Base-by-base conservation (phyloP, 1,284 basidiomycete species). In the Microbotryum intermedium region DNA sequence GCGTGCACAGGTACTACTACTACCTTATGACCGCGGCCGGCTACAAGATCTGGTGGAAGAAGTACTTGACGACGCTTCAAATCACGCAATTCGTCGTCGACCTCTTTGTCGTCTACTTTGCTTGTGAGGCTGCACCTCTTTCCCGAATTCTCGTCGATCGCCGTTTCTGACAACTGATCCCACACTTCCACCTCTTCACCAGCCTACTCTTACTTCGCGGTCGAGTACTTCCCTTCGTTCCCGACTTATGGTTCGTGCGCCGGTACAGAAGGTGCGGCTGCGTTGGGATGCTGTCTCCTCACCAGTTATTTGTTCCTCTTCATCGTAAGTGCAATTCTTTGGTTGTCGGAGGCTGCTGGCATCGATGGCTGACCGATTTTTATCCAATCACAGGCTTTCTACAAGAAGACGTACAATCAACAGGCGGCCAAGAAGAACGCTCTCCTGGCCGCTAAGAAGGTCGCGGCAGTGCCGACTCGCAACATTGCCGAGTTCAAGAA, bases 1-100 rank as follows among this genome's bases (percentile, higher is more conserved):
- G 45, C n/a, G 23, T 34, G 34, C 25, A 43, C 34, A 60, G 65
- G 60, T 68, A 95, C 79, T 68, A 95, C 79, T 95, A 97, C 78
- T 97, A 97, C 79, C 95, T 86, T 76, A 91, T 90, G 47, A 95
- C 93, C 57, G 91, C 93, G 58, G 90, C 91, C 72, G 93, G 93
- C 70, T 87, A 87, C 72, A 89, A 82, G 77, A 90, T 97, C 77
- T 97, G 93, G 93, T 97, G 93, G 92, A 97, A 97, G 80, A 91
- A 93, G 77, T 89, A 92, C 76, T 78, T 97, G 67, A 97, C 94
- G 52, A 84, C 83, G 44, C 86, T 95, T 83, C 95, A 99, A 79
- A 98, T 99, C 73, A 82, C 81, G 46, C 93, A 97, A 44, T 97
- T 97, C 74, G 76, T 97, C 67, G 86, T 97, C 71, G 92, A 97